These are phyloP conservation scores for Xylaria multiplex DNA, from an alignment of 2,329 filamentous ascomycete genomes.

Conservation along the genomic window DNA sequence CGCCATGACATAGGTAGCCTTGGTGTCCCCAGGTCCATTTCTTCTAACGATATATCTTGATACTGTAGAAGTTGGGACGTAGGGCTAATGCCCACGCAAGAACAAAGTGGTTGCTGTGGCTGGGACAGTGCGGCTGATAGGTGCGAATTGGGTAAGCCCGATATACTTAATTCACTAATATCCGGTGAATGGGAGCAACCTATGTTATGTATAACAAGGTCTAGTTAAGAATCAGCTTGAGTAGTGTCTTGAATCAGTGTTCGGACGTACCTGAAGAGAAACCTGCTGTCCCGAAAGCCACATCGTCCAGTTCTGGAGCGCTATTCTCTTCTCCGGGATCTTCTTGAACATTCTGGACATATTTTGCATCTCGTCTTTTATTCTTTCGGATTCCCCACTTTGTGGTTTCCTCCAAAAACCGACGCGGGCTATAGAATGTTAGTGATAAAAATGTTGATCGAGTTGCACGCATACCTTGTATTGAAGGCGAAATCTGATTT, in stretches of 20 bases:
- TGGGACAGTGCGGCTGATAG: background rate
- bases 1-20: background rate
- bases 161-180: background rate
- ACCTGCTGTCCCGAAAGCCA: background rate
- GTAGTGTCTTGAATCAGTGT: background rate
- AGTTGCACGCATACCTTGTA: background rate
- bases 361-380: background rate
- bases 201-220: background rate
- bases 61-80: background rate
- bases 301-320: background rate
- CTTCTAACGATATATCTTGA: background rate
- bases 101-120: background rate
- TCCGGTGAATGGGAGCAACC: background rate
- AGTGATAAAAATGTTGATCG: background rate
- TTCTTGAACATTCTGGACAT: background rate
- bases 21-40: background rate
- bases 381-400: constrained; percentile 30
- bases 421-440: constrained; percentile 10
- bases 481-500: constrained; percentile 11
- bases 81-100: background rate
- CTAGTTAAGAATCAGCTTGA: background rate
- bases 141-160: background rate
- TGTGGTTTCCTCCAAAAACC: constrained; percentile 11
- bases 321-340: background rate
- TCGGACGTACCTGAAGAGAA: background rate